These are phyloP conservation scores for Bocquillonia castaneifolia DNA, from an alignment of 441 rosid species.

Conservation along the genomic window DNA sequence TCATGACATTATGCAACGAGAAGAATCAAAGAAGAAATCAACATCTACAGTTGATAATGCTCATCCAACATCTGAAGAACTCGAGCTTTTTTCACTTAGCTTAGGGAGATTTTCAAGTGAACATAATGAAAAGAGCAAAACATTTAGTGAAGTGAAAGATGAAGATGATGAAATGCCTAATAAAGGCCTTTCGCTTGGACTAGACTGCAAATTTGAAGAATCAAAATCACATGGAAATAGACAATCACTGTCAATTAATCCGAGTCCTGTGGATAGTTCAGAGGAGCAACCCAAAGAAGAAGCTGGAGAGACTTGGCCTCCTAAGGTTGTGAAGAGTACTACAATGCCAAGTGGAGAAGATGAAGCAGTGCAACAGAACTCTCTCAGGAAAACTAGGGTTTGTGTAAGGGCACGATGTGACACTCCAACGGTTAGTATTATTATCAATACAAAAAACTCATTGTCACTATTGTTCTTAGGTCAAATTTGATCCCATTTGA, in stretches of 20 bases:
- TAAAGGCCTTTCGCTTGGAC: constrained; percentile 44
- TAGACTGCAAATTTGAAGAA: constrained; percentile 47
- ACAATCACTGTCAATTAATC: constrained; percentile 27
- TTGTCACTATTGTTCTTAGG: background rate
- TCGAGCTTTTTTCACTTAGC: constrained; percentile 64
- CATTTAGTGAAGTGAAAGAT: constrained; percentile 14
- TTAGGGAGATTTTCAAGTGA: constrained; percentile 52
- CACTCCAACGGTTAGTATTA: constrained; percentile 62
- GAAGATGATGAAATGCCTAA: constrained; percentile 22
- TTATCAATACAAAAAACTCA: too few species aligned
- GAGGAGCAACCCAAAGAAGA: constrained; percentile 39
- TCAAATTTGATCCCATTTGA: background rate
- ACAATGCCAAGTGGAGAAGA: constrained; percentile 40
- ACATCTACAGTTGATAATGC: constrained; percentile 15
- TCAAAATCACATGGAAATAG: constrained; percentile 28
- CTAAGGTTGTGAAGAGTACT: constrained; percentile 34
- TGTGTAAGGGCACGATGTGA: constrained; percentile 81
- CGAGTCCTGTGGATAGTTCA: constrained; percentile 34
- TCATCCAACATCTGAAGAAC: constrained; percentile 24
- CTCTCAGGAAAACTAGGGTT: constrained; percentile 79
- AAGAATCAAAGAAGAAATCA: constrained; percentile 27
- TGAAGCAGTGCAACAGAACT: constrained; percentile 43
- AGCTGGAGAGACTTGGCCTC: constrained; percentile 35
- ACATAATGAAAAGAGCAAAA: constrained; percentile 25
- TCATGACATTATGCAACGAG: constrained; percentile 39